phyloP scores from a whole-genome alignment of 1,284 basidiomycete species.

The Spongispora temasekensis region DNA sequence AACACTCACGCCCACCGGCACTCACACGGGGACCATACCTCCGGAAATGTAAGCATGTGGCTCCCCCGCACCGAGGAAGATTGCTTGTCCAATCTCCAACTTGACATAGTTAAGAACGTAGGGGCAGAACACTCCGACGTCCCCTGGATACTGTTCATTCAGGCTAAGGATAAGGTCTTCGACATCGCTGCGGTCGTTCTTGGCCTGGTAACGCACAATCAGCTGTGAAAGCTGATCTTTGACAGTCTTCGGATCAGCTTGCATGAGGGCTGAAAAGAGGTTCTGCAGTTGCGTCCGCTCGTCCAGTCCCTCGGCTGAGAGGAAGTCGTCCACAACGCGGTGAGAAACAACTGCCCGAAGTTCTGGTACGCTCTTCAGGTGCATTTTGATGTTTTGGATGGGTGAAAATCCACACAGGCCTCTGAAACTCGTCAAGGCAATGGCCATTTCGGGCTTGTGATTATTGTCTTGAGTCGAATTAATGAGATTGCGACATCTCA shows the following conservation, averaged over 20 bases:
- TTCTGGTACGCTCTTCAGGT: conserved; percentile 77
- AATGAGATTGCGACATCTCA: conserved; percentile 8
- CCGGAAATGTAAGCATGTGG: conserved; percentile 96
- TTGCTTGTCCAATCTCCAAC: conserved; percentile 83
- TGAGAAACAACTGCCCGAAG: conserved; percentile 72
- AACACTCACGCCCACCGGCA: conserved; percentile 1
- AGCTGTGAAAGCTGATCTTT: conserved; percentile 60
- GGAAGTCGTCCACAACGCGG: conserved; percentile 50
- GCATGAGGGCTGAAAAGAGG: conserved; percentile 87
- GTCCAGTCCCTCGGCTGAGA: conserved; percentile 45
- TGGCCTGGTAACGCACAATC: conserved; percentile 60
- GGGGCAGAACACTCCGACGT: conserved; percentile 93
- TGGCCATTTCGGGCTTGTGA: conserved; percentile 98
- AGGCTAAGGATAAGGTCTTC: conserved; percentile 73
- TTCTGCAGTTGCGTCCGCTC: conserved; percentile 48
- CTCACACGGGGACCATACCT: conserved; percentile 49
- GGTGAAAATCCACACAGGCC: conserved; percentile 94
- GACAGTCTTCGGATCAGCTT: conserved; percentile 56
- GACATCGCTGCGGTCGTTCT: conserved; percentile 48
- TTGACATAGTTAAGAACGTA: conserved; percentile 90
- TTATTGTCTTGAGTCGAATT: conserved; percentile 62
- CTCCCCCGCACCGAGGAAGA: conserved; percentile 94
- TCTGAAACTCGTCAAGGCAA: conserved; percentile 89
- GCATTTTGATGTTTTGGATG: conserved; percentile 65
- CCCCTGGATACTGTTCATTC: conserved; percentile 84